Evolutionary conservation across 148 eudicot species (phyloP), one percentile per base, ranked within the genome.

Genomic region (Rhododendron ovatum): DNA sequence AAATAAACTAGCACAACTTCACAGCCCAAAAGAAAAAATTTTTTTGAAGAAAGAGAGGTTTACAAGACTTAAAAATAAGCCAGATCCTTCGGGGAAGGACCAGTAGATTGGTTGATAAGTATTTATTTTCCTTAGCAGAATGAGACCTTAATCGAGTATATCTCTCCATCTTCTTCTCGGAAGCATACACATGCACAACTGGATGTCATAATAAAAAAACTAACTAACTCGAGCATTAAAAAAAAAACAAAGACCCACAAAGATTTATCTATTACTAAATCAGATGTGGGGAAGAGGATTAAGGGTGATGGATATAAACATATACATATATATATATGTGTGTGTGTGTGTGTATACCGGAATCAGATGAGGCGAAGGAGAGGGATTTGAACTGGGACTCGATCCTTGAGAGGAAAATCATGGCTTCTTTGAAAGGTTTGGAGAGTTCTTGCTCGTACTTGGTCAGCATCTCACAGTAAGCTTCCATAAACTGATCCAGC

Each of bases 401-500:
- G 82, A 95, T 91, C 85, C 91, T 94, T 3, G 98, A 94, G 48
- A 97, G 94, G 76, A 95, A 95, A 78, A 95, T 86, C 99, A 97
- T 95, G 77, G 99, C 99, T 89, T 97, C 99, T 84, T 93, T 95
- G 84, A 95, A 94, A 83, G 98, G 98, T 89, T 97, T 97, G 0
- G 98, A 91, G 85, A 97, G 91, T 82, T 97, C 99, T 86, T 95
- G 96, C 84, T 97, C 99, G 80, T 97, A 95, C 83, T 97, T 97
- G 0, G 84, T 93, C 77, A 97, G 91, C 99, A 97, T 96, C 87
- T 97, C 99, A 89, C 98, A 93, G 85, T 97, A 97, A 0, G 98
- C 99, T 82, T 97, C 99, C 99, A 97, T 97, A 84, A 97, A 97
- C 77, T 97, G 99, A 91, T 97, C 99, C 80, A 97, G 90, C 10